Conservation (phyloP, 1,139 yeast species). For the Saccharomycopsis hybrid region DNA sequence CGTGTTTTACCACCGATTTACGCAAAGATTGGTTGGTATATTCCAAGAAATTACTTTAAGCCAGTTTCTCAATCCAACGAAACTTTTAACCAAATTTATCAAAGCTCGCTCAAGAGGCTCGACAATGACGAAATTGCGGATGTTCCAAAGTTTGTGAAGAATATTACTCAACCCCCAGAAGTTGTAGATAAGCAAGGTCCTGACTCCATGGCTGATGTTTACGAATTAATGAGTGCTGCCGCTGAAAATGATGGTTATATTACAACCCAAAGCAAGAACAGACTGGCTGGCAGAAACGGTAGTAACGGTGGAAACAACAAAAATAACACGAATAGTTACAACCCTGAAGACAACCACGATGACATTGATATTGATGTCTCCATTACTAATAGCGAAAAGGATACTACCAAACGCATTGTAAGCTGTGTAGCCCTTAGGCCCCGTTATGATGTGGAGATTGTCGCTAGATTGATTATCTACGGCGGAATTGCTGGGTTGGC, state of each 20-base stretch:
- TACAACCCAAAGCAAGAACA: not conserved
- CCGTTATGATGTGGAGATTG: constrained; percentile 65
- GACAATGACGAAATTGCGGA: constrained; percentile 34
- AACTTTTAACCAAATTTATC: constrained; percentile 25
- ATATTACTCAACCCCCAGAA: constrained; percentile 4
- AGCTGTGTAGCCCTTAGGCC: constrained; percentile 26
- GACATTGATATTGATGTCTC: not conserved
- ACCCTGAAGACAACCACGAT: not conserved
- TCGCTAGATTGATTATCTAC: constrained; percentile 67
- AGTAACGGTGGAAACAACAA: constrained; percentile 14
- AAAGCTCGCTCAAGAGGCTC: constrained; percentile 26
- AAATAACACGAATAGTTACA: constrained; percentile 17
- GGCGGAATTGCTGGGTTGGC: constrained; percentile 58
- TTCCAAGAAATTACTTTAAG: constrained; percentile 36
- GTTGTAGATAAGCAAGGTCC: constrained; percentile 12
- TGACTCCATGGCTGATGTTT: constrained; percentile 2
- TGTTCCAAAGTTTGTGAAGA: constrained; percentile 31
- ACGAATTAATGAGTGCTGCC: not conserved
- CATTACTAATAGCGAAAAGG: too few species aligned
- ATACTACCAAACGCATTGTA: not conserved
- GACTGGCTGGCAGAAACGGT: not conserved
- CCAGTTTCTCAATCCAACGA: constrained; percentile 19
- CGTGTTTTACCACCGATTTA: constrained; percentile 45
- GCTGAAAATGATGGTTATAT: not conserved
- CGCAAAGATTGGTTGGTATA: constrained; percentile 35